These are phyloP conservation scores for Ceriops zippeliana DNA, from an alignment of 345 rosid genomes.

Conservation along the genomic window DNA sequence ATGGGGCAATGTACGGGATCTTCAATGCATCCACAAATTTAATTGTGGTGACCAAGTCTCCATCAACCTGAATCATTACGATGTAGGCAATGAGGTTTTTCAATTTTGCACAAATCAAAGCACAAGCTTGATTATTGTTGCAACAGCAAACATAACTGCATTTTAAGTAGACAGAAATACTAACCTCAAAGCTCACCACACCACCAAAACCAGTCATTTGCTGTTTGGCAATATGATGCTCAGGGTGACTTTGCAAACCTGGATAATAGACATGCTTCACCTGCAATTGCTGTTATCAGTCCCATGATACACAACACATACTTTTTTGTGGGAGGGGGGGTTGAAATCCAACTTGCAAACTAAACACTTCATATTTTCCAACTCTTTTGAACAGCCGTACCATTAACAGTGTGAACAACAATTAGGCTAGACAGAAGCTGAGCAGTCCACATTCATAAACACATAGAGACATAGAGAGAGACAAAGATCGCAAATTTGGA, in stretches of 20 bases:
- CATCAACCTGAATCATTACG: conserved; percentile 54
- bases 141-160: not conserved
- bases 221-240: conserved; percentile 76
- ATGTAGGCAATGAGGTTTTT: not conserved
- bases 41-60: conserved; percentile 63
- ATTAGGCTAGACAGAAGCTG: too few relatives aligned
- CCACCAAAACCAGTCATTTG: conserved; percentile 99
- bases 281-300: conserved; percentile 35
- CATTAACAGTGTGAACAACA: too few relatives aligned
- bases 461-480: too few relatives aligned
- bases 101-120: not conserved
- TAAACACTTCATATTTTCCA: too few relatives aligned
- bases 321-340: too few relatives aligned
- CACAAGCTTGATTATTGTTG: not conserved
- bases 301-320: not conserved
- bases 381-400: too few relatives aligned
- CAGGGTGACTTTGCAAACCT: conserved; percentile 92
- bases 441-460: too few relatives aligned
- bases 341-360: too few relatives aligned
- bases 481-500: too few relatives aligned
- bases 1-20: conserved; percentile 97
- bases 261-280: conserved; percentile 88
- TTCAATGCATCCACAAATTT: conserved; percentile 81
- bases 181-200: conserved; percentile 98
- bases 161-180: conserved; percentile 1